A percentile compares a stretch with the other conserved stretches of the same genome.
Conservation (phyloP, 345 rosid genomes). For the Rhodamnia argentea region DNA sequence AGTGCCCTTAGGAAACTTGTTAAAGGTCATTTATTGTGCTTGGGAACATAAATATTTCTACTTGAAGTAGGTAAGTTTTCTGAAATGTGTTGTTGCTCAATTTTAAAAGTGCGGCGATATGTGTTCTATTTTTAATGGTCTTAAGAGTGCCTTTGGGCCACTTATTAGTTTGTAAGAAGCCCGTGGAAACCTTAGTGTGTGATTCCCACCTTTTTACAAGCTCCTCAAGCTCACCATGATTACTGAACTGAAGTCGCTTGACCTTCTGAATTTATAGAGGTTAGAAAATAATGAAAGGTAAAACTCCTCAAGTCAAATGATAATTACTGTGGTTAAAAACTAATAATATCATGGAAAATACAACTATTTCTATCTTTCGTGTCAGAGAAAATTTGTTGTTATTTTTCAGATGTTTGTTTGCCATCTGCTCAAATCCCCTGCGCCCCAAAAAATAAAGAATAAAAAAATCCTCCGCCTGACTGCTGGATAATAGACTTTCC, state of each 20-base stretch:
- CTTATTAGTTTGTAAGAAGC: not conserved
- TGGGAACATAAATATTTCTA: not conserved
- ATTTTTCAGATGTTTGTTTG: not conserved
- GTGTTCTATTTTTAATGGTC: not conserved
- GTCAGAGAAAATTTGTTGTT: not conserved
- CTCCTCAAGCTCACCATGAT: not conserved
- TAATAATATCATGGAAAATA: not conserved
- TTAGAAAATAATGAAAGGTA: not conserved
- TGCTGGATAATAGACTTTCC: not conserved
- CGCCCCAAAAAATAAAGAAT: not conserved
- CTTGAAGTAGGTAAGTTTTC: not conserved
- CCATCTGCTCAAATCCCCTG: not conserved
- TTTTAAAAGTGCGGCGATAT: not conserved
- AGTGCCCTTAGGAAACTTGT: not conserved
- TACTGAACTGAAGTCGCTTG: not conserved
- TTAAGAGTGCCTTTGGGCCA: not conserved
- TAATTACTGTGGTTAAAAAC: not conserved
- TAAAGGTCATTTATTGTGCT: not conserved
- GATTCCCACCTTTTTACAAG: not conserved
- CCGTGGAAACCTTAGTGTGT: not conserved
- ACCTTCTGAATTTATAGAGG: not conserved
- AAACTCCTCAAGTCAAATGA: not conserved
- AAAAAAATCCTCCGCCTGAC: not conserved
- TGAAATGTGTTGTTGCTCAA: not conserved
- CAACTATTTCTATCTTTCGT: not conserved